phyloP scores from a whole-genome alignment of 1,284 basidiomycete species.

The Tetrapyrgos nigripes region DNA sequence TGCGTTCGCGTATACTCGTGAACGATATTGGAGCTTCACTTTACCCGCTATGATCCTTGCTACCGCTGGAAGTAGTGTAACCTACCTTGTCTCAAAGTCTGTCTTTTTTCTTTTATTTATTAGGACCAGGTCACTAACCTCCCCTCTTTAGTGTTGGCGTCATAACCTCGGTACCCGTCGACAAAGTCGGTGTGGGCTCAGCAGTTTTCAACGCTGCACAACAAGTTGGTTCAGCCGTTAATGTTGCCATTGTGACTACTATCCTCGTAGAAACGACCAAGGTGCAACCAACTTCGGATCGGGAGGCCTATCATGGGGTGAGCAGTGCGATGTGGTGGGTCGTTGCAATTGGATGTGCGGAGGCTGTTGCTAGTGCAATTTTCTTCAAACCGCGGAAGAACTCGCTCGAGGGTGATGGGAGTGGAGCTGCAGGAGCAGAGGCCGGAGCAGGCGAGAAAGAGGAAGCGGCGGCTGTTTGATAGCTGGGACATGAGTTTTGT shows the following conservation, averaged over 20 bases:
- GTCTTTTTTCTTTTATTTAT: background rate
- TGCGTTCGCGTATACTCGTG: constrained; percentile 7
- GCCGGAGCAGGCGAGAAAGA: too few relatives aligned
- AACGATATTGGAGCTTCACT: constrained; percentile 5
- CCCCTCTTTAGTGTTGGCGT: constrained; percentile 51
- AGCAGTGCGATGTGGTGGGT: background rate
- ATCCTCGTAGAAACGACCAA: constrained; percentile 33
- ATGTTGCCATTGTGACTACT: constrained; percentile 48
- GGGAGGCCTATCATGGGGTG: background rate
- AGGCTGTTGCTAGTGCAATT: background rate
- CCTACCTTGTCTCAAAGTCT: constrained; percentile 6
- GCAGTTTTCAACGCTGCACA: constrained; percentile 62
- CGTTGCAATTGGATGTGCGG: background rate
- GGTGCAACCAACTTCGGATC: background rate
- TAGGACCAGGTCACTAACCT: background rate
- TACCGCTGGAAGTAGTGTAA: constrained; percentile 6
- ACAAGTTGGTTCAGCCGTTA: constrained; percentile 58
- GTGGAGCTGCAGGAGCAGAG: background rate
- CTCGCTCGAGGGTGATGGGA: background rate
- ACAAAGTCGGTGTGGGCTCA: constrained; percentile 58
- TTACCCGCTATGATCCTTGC: constrained; percentile 11
- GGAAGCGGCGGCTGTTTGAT: too few relatives aligned
- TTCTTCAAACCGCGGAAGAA: background rate
- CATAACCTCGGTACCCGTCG: constrained; percentile 51
- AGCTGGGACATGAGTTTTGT: too few relatives aligned